These are phyloP conservation scores for Pterocarpus santalinus DNA, from an alignment of 306 rosid genomes.

Conservation along the genomic window DNA sequence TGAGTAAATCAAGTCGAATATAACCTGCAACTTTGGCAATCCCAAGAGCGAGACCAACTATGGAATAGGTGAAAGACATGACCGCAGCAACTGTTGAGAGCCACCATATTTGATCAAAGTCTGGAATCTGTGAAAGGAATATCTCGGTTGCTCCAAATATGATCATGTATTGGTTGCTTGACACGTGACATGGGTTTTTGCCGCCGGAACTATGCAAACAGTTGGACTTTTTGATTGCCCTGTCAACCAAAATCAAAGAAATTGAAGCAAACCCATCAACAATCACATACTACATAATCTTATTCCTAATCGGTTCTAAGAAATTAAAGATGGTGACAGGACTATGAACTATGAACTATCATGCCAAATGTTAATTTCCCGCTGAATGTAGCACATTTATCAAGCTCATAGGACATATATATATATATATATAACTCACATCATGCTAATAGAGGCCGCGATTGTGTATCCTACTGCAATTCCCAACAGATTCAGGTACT, in stretches of 20 bases:
- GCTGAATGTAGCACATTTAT: background rate
- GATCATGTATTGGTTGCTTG: slow-evolving; percentile 62
- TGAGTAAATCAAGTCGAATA: background rate
- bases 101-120: slow-evolving; percentile 79
- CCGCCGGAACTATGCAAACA: slow-evolving; percentile 56
- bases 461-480: slow-evolving; percentile 68
- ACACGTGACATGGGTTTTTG: slow-evolving; percentile 61
- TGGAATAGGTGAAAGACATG: slow-evolving; percentile 72
- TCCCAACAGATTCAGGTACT: slow-evolving; percentile 64
- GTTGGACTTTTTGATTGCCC: slow-evolving; percentile 64
- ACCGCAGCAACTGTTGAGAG: slow-evolving; percentile 68
- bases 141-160: slow-evolving; percentile 55
- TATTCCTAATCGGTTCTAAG: background rate
- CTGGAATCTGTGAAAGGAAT: slow-evolving; percentile 68
- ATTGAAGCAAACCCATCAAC: slow-evolving; percentile 8
- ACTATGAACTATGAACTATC: background rate
- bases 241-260: slow-evolving; percentile 38
- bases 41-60: slow-evolving; percentile 68
- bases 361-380: background rate
- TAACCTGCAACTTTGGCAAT: slow-evolving; percentile 74
- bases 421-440: slow-evolving; percentile 47
- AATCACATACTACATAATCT: background rate
- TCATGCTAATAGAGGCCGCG: slow-evolving; percentile 71
- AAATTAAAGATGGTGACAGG: background rate
- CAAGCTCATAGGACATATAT: background rate